These are phyloP conservation scores for Vitis hybrid DNA, from an alignment of 177 flowering plant genomes.

Conservation along the genomic window DNA sequence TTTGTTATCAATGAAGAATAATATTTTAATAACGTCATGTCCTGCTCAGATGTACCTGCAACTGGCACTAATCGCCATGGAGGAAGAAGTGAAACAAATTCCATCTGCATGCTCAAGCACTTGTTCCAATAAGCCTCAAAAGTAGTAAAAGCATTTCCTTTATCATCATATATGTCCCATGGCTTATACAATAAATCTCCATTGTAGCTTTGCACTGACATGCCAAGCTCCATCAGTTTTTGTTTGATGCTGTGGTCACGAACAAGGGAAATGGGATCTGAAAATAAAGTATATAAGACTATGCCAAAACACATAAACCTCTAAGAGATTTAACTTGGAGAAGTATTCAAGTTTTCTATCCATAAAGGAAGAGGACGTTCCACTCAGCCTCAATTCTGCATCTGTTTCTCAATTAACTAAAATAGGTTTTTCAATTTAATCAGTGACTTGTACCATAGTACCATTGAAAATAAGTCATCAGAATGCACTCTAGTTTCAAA, in stretches of 20 bases:
- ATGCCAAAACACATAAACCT: background rate
- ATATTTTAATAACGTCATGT: background rate
- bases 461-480: too few species aligned
- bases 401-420: background rate
- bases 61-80: conserved; percentile 63
- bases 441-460: background rate
- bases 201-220: conserved; percentile 73
- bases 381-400: background rate
- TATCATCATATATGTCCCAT: conserved; percentile 84
- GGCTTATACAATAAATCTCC: conserved; percentile 87
- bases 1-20: background rate
- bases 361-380: background rate
- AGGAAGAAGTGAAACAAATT: conserved; percentile 56
- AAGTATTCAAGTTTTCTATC: background rate
- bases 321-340: background rate
- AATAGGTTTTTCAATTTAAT: background rate
- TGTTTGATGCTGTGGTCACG: conserved; percentile 85
- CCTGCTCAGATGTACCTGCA: conserved; percentile 40
- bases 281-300: conserved; percentile 1
- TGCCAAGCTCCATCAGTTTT: conserved; percentile 63
- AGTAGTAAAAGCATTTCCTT: conserved; percentile 69
- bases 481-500: too few species aligned
- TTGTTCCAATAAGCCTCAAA: conserved; percentile 82
- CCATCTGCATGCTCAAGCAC: conserved; percentile 57
- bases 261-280: conserved; percentile 91